These are phyloP conservation scores for Solanum boliviense DNA, from an alignment of 257 asterid genomes.

Conservation along the genomic window DNA sequence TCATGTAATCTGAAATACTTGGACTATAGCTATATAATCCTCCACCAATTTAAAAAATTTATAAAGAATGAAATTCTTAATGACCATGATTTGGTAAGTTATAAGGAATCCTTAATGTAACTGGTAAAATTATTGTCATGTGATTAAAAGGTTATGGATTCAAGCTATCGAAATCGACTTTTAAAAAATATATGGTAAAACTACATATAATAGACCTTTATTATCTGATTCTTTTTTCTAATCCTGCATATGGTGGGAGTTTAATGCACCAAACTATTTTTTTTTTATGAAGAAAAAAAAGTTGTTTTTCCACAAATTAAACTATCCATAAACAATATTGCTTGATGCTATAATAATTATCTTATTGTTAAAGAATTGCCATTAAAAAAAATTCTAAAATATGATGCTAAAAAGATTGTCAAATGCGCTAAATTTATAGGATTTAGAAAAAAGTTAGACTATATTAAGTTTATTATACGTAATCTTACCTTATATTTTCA, in stretches of 20 bases:
- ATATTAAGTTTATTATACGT: neutral
- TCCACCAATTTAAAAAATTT: neutral
- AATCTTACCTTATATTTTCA: neutral
- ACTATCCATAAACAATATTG: neutral
- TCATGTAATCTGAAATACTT: neutral
- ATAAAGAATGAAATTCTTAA: neutral
- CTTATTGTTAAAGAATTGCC: neutral
- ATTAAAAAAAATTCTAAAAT: no score
- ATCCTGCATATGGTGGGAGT: neutral
- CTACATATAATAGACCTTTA: neutral
- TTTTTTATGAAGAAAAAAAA: neutral
- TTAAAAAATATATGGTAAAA: neutral
- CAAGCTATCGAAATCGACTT: neutral
- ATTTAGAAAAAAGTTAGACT: neutral
- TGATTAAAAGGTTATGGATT: neutral
- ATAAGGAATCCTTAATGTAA: neutral
- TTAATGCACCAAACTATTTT: neutral
- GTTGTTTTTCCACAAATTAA: neutral
- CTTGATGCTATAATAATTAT: neutral
- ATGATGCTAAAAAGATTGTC: neutral
- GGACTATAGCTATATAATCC: neutral
- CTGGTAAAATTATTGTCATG: neutral
- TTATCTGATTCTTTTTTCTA: neutral
- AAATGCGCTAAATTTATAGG: neutral
- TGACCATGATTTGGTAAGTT: neutral